Evolutionary conservation across 306 rosid genomes (phyloP), one percentile per base, ranked within the genome.

Genomic region (Cicer yamashitae): DNA sequence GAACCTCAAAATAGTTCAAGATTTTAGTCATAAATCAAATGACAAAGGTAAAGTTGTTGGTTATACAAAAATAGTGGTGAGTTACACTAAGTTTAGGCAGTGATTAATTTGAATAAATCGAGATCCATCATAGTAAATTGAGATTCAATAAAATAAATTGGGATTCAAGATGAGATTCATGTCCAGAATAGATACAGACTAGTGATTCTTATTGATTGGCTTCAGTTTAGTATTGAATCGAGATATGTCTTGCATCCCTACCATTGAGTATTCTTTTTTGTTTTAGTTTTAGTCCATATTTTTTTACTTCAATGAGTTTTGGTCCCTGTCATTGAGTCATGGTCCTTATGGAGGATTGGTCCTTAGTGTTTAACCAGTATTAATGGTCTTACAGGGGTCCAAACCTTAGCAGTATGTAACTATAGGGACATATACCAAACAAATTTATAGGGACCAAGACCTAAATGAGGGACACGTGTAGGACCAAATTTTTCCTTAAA

Each of bases 291-390:
- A 57, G n/a, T 57, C 39, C 39, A 20, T 57, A 57, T 22, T 57
- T 22, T 57, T 18, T 10, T 8, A 9, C 13, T 11, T 56, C 20
- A 9, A 18, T 22, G n/a, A 10, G n/a, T 4, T 22, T 57, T 44
- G 40, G 15, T 66, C 38, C 71, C 38, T 43, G 7, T 9, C 15
- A 66, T 66, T 18, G 56, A 10, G 22, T 34, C 25, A 14, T 22
- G 44, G 0, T n/a, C 48, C 17, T 13, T n/a, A 18, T 67, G 54
- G 48, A 44, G 5, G 56, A 11, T 45, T 67, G 56, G 39, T 40
- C 71, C 71, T 53, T 66, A 20, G 3, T 10, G 43, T 74, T 10
- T 62, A 15, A 43, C 37, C 37, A 34, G 40, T 45, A 60, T n/a
- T 15, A 44, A 46, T 60, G 10, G 60, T 47, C n/a, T 20, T 14